Evolutionary conservation across 163 green algal species (phyloP).

Genomic region (Volvox carteri): DNA sequence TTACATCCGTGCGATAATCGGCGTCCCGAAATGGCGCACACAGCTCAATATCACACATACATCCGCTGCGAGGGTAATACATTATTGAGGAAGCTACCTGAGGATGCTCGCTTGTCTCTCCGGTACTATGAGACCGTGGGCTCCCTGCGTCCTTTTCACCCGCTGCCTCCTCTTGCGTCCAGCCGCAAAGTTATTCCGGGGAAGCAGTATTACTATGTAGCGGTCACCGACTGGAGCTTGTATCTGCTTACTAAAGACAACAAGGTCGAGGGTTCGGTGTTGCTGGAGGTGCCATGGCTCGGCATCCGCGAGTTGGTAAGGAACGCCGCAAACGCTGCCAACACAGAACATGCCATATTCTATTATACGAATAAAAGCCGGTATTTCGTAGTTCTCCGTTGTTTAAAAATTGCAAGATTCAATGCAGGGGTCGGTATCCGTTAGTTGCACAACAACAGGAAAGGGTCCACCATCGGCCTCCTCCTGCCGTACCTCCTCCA

Average conservation of each 20-base stretch:
- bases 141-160: slow-evolving; percentile 22
- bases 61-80: slow-evolving; percentile 54
- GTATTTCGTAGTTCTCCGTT: no score
- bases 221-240: slow-evolving; percentile 56
- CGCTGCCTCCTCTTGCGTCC: slow-evolving; percentile 48
- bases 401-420: no score
- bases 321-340: no score
- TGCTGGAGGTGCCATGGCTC: slow-evolving; percentile 58
- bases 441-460: no score
- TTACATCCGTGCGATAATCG: no score
- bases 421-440: no score
- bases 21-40: slow-evolving; percentile 46
- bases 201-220: slow-evolving; percentile 51
- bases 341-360: no score
- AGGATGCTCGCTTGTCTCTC: slow-evolving; percentile 34
- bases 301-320: slow-evolving; percentile 55
- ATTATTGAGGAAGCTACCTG: slow-evolving; percentile 36
- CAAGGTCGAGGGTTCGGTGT: slow-evolving; percentile 39
- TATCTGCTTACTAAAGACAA: slow-evolving; percentile 51
- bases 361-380: no score
- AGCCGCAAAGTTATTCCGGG: slow-evolving; percentile 17
- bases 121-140: slow-evolving; percentile 57
- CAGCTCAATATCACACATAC: slow-evolving; percentile 43
- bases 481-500: no score
- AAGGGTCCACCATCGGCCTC: no score